These are phyloP conservation scores for Mycosarcoma maydis DNA, from an alignment of 1,284 basidiomycete species.

Conservation along the genomic window DNA sequence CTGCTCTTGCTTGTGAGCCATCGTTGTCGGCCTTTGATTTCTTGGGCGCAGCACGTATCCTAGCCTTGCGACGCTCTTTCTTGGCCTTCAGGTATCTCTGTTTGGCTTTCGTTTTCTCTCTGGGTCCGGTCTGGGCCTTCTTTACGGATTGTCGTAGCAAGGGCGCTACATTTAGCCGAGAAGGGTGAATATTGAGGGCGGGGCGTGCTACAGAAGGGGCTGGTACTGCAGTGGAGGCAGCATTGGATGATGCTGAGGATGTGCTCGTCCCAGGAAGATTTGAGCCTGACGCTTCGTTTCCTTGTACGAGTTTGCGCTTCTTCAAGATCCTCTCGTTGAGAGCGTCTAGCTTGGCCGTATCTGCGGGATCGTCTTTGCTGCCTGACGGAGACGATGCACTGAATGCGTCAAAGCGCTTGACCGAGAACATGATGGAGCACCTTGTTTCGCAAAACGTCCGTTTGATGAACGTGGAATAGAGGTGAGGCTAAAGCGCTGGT, in stretches of 20 bases:
- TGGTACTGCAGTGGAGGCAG: slow-evolving; percentile 7
- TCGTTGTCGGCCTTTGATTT: slow-evolving; percentile 40
- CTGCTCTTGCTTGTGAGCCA: slow-evolving; percentile 5
- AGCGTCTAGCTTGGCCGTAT: slow-evolving; percentile 44
- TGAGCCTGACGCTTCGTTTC: slow-evolving; percentile 3
- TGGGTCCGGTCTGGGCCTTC: slow-evolving; percentile 31
- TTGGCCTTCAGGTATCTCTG: slow-evolving; percentile 62
- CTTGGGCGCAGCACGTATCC: slow-evolving; percentile 48
- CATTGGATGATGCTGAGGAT: neutral
- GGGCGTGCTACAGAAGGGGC: slow-evolving; percentile 12
- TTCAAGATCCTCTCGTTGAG: slow-evolving; percentile 48
- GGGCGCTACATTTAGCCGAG: slow-evolving; percentile 48
- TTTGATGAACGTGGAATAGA: too few species aligned
- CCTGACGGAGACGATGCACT: slow-evolving; percentile 7
- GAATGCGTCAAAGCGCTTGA: slow-evolving; percentile 54
- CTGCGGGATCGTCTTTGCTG: slow-evolving; percentile 7
- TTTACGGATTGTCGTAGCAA: slow-evolving; percentile 42
- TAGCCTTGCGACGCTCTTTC: slow-evolving; percentile 59
- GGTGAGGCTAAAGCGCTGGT: too few species aligned
- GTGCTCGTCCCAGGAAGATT: neutral
- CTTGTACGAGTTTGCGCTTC: slow-evolving; percentile 34
- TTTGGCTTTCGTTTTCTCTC: slow-evolving; percentile 63
- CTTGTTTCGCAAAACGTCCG: too few species aligned
- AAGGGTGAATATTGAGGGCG: slow-evolving; percentile 53
- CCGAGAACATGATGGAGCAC: slow-evolving; percentile 47